Evolutionary conservation across 164 flowering plant species (phyloP).

Genomic region (Macadamia integrifolia): DNA sequence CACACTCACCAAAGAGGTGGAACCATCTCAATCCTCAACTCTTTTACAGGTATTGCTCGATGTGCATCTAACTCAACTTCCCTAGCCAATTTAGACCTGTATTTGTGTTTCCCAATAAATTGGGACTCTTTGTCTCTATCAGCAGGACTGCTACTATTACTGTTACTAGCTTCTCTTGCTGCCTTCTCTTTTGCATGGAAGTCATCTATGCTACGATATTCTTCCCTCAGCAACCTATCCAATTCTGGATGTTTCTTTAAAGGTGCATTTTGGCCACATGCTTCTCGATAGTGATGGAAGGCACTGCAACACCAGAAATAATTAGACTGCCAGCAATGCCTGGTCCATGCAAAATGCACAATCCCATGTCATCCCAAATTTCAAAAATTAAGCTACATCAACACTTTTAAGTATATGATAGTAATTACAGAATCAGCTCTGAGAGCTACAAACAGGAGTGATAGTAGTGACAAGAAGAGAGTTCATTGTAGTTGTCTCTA

Average conservation of each 20-base stretch:
- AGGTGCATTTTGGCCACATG: constrained; percentile 33
- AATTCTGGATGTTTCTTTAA: constrained; percentile 69
- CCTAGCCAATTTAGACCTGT: constrained; percentile 19
- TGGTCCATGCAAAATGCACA: no score
- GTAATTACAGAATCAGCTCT: no score
- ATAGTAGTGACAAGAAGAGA: no score
- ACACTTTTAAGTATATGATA: no score
- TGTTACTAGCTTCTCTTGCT: constrained; percentile 18
- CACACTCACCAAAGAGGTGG: neutral
- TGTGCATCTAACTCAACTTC: constrained; percentile 14
- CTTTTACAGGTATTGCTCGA: neutral
- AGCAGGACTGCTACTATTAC: constrained; percentile 4
- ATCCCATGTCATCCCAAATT: no score
- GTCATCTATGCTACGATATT: constrained; percentile 62
- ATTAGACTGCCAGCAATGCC: no score
- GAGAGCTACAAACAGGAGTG: no score
- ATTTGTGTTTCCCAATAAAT: constrained; percentile 12
- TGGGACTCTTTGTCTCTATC: constrained; percentile 9
- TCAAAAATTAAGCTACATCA: no score
- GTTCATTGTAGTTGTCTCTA: no score
- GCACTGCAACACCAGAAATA: constrained; percentile 49
- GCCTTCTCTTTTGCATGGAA: constrained; percentile 61
- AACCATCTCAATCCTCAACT: neutral
- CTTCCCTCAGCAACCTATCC: constrained; percentile 72
- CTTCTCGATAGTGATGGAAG: constrained; percentile 71